Conservation (phyloP, 345 rosid species). For the Garcia nutans region DNA sequence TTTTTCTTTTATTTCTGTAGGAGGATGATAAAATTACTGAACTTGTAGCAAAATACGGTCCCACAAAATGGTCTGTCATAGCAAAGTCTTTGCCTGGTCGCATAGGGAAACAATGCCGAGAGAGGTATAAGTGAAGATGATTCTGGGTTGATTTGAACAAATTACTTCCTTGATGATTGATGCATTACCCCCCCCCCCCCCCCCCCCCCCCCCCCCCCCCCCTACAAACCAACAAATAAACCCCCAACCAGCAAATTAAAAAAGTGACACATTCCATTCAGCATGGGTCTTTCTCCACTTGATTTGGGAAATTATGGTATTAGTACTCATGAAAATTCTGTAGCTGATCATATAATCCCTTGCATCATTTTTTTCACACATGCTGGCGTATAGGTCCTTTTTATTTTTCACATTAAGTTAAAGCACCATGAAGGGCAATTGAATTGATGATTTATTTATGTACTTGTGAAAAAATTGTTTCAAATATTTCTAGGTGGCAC, state of each 20-base stretch:
- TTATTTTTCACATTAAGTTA: neutral
- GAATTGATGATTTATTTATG: neutral
- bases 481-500: constrained; percentile 76
- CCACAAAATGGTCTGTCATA: constrained; percentile 92
- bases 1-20: constrained; percentile 35
- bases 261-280: neutral
- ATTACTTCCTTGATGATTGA: neutral
- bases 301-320: neutral
- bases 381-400: neutral
- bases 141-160: neutral
- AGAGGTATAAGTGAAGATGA: constrained; percentile 53
- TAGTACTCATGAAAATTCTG: constrained; percentile 1
- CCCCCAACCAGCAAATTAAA: no score
- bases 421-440: constrained; percentile 6
- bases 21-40: constrained; percentile 89
- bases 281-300: neutral
- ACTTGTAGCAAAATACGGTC: constrained; percentile 71
- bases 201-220: no score
- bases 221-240: no score
- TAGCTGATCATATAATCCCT: neutral
- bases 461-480: constrained; percentile 5
- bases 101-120: constrained; percentile 98
- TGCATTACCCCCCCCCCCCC: neutral
- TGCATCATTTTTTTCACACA: neutral
- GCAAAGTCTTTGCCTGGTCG: constrained; percentile 92